Base-by-base conservation (phyloP, 805 yeast genomes). In the Candida odintsovae region DNA sequence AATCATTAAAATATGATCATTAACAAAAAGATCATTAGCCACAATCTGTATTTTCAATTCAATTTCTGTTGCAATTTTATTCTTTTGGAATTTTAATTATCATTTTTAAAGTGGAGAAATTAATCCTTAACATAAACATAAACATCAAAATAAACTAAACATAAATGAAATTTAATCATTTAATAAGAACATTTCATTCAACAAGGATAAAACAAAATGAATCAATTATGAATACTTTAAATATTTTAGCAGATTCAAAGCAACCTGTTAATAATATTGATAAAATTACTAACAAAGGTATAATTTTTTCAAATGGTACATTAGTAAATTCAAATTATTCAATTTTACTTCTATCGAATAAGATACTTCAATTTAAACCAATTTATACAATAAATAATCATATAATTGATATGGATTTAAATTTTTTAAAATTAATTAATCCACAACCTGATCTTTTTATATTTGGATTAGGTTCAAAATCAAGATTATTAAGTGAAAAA, bases 361-460 rank as follows among this genome's bases (percentile, higher is more conserved):
- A 83, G 55, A 75, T 82, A 1, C 77, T 80, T 50, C 83, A 82
- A 56, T 72, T 85, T 37, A 75, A 80, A 53, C 57, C 59, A 15
- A 40, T 45, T 58, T 84, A 39, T 54, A 51, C 25, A 44, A 47
- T 50, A 16, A 76, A 76, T 40, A 58, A 67, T 3, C 81, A 82
- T 40, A 64, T 80, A n/a, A 77, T 83, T 13, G 80, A 77, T 29
- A 69, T 83, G 42, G 65, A 69, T 45, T 63, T 64, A 15, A 60
- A 66, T n/a, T 64, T 76, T 0, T 63, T 81, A 22, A 72, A 71
- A 18, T 66, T 80, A 7, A 62, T 83, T 1, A 79, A 81, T 60
- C 95, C 95, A 4, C 80, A 81, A 57, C 95, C 95, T 0, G 95
- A 87, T 57, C 69, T 87, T 40, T 55, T 85, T 41, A 81, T 86